Percentiles rank a stretch among this genome's conserved stretches.
Evolutionary conservation across 352 stramenopile species (phyloP).

Genomic region (Pythium pyrilobum): DNA sequence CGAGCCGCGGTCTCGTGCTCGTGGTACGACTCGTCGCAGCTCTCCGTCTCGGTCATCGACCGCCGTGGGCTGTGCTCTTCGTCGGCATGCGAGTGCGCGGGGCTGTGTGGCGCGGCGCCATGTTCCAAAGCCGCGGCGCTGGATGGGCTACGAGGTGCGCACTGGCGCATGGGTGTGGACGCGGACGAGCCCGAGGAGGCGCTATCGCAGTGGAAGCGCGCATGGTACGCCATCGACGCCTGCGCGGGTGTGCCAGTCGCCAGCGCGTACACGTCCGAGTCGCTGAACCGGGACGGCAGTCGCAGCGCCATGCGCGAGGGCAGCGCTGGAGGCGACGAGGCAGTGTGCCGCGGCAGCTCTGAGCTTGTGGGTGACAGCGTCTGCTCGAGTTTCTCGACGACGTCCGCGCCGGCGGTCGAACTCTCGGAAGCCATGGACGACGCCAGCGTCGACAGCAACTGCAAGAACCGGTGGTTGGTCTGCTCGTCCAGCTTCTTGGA

Average conservation of each 20-base stretch:
- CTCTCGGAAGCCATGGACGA: conserved; percentile 19
- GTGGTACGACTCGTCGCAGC: conserved; percentile 22
- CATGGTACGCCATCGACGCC: not conserved
- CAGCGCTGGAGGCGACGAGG: not conserved
- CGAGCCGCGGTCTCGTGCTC: conserved; percentile 7
- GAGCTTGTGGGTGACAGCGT: conserved; percentile 4
- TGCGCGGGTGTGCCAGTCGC: conserved; percentile 9
- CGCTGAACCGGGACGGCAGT: conserved; percentile 11
- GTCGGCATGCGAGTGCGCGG: conserved; percentile 16
- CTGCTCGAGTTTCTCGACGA: conserved; percentile 25
- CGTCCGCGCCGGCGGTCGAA: conserved; percentile 6
- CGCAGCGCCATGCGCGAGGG: not conserved
- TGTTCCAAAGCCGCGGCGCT: not conserved
- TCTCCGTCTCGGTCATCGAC: conserved; percentile 26
- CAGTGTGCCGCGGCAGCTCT: not conserved
- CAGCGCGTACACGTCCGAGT: conserved; percentile 18
- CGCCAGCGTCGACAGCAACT: conserved; percentile 21
- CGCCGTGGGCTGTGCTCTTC: conserved; percentile 24
- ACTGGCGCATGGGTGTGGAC: not conserved
- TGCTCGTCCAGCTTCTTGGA: conserved; percentile 11
- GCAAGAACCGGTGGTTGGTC: conserved; percentile 24
- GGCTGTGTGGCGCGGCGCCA: not conserved
- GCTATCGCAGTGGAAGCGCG: conserved; percentile 3
- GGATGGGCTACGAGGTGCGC: not conserved
- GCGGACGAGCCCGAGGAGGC: not conserved